Conservation (phyloP, 805 yeast species). For the Pichia occidentalis region DNA sequence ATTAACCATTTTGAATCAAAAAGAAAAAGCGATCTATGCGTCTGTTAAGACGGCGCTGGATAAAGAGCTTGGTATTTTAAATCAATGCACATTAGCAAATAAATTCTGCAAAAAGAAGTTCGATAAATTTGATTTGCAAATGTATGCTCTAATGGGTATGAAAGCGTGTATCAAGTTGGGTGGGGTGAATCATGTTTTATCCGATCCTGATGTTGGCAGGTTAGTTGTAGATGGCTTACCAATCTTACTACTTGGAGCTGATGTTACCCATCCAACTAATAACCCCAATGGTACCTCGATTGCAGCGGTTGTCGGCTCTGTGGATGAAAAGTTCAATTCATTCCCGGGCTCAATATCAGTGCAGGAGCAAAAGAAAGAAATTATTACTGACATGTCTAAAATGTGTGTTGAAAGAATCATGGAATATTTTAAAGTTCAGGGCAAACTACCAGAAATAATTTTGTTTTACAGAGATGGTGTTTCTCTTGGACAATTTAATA, state of each 20-base stretch:
- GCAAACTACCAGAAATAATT: constrained; percentile 22
- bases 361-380: constrained; percentile 22
- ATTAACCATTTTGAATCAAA: constrained; percentile 21
- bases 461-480: constrained; percentile 32
- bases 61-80: constrained; percentile 23
- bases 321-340: constrained; percentile 20
- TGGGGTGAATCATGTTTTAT: constrained; percentile 24
- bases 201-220: constrained; percentile 15
- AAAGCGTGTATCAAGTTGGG: constrained; percentile 29
- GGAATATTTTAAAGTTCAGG: constrained; percentile 18
- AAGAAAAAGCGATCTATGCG: constrained; percentile 22
- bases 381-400: constrained; percentile 21
- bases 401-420: constrained; percentile 22
- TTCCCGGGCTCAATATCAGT: constrained; percentile 25
- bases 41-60: constrained; percentile 26
- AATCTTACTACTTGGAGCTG: constrained; percentile 24
- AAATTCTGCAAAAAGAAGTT: constrained; percentile 23
- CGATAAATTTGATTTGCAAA: constrained; percentile 22
- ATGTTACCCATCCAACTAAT: constrained; percentile 28
- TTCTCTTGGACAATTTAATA: constrained; percentile 28
- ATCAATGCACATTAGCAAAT: constrained; percentile 25
- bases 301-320: constrained; percentile 22
- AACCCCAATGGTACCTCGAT: constrained; percentile 17
- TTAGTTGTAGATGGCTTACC: constrained; percentile 20
- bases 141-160: constrained; percentile 29